Conservation (phyloP, 495 filamentous ascomycete species). For the Rhypophila decipiens region DNA sequence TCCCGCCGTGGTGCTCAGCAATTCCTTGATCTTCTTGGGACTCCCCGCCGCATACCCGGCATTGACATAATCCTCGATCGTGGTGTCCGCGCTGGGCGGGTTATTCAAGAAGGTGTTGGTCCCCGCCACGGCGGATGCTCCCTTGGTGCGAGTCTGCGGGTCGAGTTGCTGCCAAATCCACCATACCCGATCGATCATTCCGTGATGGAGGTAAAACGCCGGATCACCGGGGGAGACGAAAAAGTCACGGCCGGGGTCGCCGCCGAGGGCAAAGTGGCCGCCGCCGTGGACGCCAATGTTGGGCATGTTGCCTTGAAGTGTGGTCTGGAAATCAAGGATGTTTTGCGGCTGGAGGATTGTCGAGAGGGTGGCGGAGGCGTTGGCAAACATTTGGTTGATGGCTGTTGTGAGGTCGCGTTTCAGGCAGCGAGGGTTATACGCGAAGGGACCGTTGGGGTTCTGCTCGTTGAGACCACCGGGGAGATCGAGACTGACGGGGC, state of each 20-base stretch:
- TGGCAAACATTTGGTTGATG: slow-evolving; percentile 9
- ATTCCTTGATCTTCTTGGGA: slow-evolving; percentile 6
- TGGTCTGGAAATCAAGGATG: slow-evolving; percentile 46
- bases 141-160: slow-evolving; percentile 16
- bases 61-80: slow-evolving; percentile 18
- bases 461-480: slow-evolving; percentile 6
- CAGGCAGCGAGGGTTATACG: slow-evolving; percentile 57
- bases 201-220: slow-evolving; percentile 62
- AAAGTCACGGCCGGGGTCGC: slow-evolving; percentile 52
- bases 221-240: slow-evolving; percentile 58
- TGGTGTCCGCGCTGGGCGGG: slow-evolving; percentile 14
- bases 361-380: slow-evolving; percentile 6
- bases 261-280: slow-evolving; percentile 57
- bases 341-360: slow-evolving; percentile 22
- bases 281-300: slow-evolving; percentile 56
- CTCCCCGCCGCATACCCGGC: slow-evolving; percentile 19
- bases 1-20: slow-evolving; percentile 13
- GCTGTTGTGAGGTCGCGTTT: slow-evolving; percentile 43
- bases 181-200: slow-evolving; percentile 58
- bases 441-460: slow-evolving; percentile 15
- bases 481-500: slow-evolving; percentile 32
- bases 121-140: slow-evolving; percentile 1
- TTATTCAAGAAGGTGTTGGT: slow-evolving; percentile 23
- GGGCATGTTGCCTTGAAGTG: slow-evolving; percentile 40
- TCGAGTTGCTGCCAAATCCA: slow-evolving; percentile 58